Percentiles rank a stretch among this genome's conserved stretches.
phyloP scores from a whole-genome alignment of 257 asterid species.

The Haberlea rhodopensis region DNA sequence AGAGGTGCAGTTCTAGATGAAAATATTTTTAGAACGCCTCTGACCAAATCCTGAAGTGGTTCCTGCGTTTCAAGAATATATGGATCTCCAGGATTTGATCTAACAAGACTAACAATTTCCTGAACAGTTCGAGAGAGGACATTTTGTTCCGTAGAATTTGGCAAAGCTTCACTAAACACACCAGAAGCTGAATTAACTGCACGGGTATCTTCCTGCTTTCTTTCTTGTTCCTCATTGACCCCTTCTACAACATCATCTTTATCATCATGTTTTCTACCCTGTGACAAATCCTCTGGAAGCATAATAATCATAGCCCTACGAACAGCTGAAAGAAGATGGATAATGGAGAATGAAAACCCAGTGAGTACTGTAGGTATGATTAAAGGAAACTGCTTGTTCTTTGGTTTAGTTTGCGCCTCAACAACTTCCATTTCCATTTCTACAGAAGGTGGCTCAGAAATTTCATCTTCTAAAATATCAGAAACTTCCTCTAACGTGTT shows the following conservation, averaged over 20 bases:
- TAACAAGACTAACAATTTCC: slow-evolving; percentile 82
- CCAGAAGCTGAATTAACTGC: slow-evolving; percentile 40
- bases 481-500: slow-evolving; percentile 49
- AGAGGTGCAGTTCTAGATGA: slow-evolving; percentile 92
- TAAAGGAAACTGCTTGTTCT: slow-evolving; percentile 66
- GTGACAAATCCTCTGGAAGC: slow-evolving; percentile 71
- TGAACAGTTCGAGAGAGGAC: slow-evolving; percentile 70
- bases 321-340: slow-evolving; percentile 96
- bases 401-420: slow-evolving; percentile 63
- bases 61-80: slow-evolving; percentile 94
- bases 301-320: slow-evolving; percentile 76
- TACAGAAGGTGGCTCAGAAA: slow-evolving; percentile 43
- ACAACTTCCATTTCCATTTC: slow-evolving; percentile 55
- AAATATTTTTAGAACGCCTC: slow-evolving; percentile 90
- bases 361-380: slow-evolving; percentile 88
- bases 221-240: slow-evolving; percentile 46
- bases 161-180: slow-evolving; percentile 37
- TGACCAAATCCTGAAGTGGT: slow-evolving; percentile 93
- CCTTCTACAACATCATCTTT: slow-evolving; percentile 45
- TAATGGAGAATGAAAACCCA: slow-evolving; percentile 85
- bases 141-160: slow-evolving; percentile 45
- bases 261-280: slow-evolving; percentile 41
- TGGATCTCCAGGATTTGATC: slow-evolving; percentile 91
- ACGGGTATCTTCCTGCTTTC: slow-evolving; percentile 40
- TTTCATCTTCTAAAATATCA: slow-evolving; percentile 47